Percentiles rank a stretch among this genome's conserved stretches.
These are phyloP conservation scores for Saccharomyces hybrid DNA, from an alignment of 1,139 yeast genomes.

Conservation along the genomic window DNA sequence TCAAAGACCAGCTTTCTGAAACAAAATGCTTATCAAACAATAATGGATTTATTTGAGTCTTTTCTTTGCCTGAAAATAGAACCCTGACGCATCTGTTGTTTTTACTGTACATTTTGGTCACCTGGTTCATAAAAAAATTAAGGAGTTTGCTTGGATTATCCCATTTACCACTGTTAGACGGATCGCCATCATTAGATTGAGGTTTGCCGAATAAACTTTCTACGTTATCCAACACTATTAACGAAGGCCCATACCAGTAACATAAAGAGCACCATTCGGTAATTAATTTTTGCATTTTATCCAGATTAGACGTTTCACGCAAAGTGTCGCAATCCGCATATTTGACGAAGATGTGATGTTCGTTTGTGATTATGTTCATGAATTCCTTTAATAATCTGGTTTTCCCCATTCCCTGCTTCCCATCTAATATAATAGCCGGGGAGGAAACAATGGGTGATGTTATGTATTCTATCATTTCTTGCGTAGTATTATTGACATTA, in stretches of 20 bases:
- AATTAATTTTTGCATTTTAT: constrained; percentile 44
- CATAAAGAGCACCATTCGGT: constrained; percentile 51
- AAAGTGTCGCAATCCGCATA: constrained; percentile 44
- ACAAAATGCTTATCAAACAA: constrained; percentile 64
- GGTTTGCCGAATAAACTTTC: constrained; percentile 54
- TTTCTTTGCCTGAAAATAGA: constrained; percentile 47
- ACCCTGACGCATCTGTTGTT: constrained; percentile 22
- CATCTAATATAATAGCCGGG: constrained; percentile 51
- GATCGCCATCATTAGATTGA: constrained; percentile 14
- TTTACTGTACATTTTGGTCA: constrained; percentile 38
- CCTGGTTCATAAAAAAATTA: constrained; percentile 30
- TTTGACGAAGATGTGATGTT: constrained; percentile 41
- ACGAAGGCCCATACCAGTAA: constrained; percentile 73
- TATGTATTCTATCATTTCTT: constrained; percentile 40
- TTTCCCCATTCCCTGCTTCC: constrained; percentile 79
- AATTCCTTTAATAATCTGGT: constrained; percentile 46
- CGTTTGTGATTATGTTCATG: constrained; percentile 33
- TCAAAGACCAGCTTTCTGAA: constrained; percentile 53
- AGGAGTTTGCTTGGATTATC: background rate
- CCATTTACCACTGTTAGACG: constrained; percentile 30
- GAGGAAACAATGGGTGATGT: constrained; percentile 19
- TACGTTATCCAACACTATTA: constrained; percentile 71
- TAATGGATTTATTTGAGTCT: constrained; percentile 55
- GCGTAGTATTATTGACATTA: constrained; percentile 48
- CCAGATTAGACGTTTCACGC: constrained; percentile 28